Base-by-base conservation (phyloP, 345 rosid species). In the Toxicodendron radicans region DNA sequence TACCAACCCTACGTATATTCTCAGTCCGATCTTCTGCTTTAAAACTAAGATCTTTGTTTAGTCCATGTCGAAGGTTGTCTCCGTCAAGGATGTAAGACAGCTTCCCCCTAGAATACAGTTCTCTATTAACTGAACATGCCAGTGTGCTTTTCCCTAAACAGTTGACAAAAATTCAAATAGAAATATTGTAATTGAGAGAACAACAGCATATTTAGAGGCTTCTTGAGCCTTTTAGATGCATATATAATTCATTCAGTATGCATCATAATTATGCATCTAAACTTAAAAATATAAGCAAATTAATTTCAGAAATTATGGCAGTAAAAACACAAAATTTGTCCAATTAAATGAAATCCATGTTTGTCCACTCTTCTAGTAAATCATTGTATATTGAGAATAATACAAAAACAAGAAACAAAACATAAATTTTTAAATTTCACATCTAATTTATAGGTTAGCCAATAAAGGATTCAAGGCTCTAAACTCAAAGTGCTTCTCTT, bases 1-100 rank as follows among this genome's bases (percentile, higher is more conserved):
- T 75, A 95, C 99, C 99, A 30, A 95, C 97, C 56, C 99, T 88
- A 38, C 99, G 89, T 64, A 91, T 92, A 65, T 95, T 95, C 81
- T 95, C 97, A 23, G 90, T 83, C 75, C 99, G 91, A 73, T 95
- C 97, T 79, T 91, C 95, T 2, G 90, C 88, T 80, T 84, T 87
- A 83, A 95, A 95, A 73, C 94, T 85, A 10, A 92, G 92, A 85
- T 90, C 90, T 77, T 86, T 91, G 82, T 90, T 95, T 57, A 95
- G 84, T 58, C 99, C 97, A 71, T 92, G 97, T 33, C 97, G 87
- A 77, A 95, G 90, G 70, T 92, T 95, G 75, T 95, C 97, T 1
- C 99, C 99, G 12, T 95, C 99, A 72, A 92, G 97, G 46, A 91
- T 76, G 75, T 92, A 95, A 18, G 97, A 88, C 21, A 92, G 79